Conservation (phyloP, 1,284 basidiomycete genomes). For the Ustilago sp. region DNA sequence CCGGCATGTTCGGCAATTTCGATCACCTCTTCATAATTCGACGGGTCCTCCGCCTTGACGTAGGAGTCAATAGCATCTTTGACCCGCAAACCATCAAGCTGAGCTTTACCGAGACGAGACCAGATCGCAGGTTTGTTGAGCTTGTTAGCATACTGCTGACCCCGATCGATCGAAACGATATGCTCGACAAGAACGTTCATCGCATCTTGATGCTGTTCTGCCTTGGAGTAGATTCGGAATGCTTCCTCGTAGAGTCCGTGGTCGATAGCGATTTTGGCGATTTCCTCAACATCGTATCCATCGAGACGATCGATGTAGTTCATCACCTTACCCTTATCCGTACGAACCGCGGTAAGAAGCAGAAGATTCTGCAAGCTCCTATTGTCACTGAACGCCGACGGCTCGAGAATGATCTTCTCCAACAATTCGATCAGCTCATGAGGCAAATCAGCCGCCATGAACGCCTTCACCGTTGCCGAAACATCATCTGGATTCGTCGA, state of each 20-base stretch:
- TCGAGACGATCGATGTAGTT: constrained; percentile 97
- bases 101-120: constrained; percentile 98
- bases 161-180: constrained; percentile 96
- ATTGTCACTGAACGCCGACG: constrained; percentile 97
- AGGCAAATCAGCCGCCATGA: constrained; percentile 95
- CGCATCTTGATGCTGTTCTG: constrained; percentile 74
- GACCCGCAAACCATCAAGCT: constrained; percentile 96
- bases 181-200: constrained; percentile 99
- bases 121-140: constrained; percentile 96
- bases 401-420: constrained; percentile 98
- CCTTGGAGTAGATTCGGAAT: constrained; percentile 72
- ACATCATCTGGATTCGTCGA: constrained; percentile 99
- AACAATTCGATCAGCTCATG: constrained; percentile 96
- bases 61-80: constrained; percentile 99
- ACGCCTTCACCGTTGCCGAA: constrained; percentile 97
- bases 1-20: constrained; percentile 96
- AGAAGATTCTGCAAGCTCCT: constrained; percentile 78
- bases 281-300: constrained; percentile 94
- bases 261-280: constrained; percentile 96
- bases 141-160: constrained; percentile 94
- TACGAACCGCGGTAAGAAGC: constrained; percentile 93
- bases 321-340: constrained; percentile 98
- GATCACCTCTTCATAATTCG: constrained; percentile 95
- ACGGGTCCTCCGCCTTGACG: constrained; percentile 97
- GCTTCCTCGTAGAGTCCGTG: constrained; percentile 97